Conservation (phyloP, 495 filamentous ascomycete species). For the Neurospora tetrasperma region DNA sequence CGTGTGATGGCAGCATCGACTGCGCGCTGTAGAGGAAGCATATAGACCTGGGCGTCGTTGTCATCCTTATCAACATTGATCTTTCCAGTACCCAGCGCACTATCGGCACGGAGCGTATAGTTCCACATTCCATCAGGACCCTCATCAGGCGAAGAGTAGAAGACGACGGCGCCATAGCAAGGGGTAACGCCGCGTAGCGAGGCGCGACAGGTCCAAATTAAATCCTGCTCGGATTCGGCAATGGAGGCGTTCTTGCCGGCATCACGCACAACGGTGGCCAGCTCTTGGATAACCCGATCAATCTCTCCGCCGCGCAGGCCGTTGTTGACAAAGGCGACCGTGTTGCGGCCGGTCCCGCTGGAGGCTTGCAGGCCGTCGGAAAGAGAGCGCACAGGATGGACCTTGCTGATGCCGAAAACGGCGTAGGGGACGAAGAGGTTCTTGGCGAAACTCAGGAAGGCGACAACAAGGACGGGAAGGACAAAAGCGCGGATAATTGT, state of each 20-base stretch:
- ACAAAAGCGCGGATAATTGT: constrained; percentile 61
- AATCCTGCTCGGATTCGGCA: constrained; percentile 38
- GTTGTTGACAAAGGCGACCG: constrained; percentile 71
- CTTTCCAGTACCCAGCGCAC: constrained; percentile 41
- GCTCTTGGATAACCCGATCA: constrained; percentile 52
- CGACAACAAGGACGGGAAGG: constrained; percentile 58
- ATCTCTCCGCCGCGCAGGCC: constrained; percentile 62
- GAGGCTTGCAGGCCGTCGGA: constrained; percentile 45
- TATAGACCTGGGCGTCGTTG: constrained; percentile 64
- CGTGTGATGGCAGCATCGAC: constrained; percentile 62
- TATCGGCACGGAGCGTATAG: constrained; percentile 70
- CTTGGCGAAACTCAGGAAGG: constrained; percentile 56
- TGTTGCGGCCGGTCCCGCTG: constrained; percentile 41
- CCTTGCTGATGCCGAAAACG: constrained; percentile 53
- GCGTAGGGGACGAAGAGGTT: constrained; percentile 60
- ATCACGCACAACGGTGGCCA: constrained; percentile 40
- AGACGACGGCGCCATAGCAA: constrained; percentile 69
- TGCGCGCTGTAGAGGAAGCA: constrained; percentile 66
- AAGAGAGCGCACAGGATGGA: constrained; percentile 49
- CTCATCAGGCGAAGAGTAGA: constrained; percentile 60
- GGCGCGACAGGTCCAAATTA: constrained; percentile 53
- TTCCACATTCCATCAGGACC: constrained; percentile 63
- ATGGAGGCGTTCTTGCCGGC: constrained; percentile 48
- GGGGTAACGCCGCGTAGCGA: constrained; percentile 57
- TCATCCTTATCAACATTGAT: constrained; percentile 47